Evolutionary conservation across 2,329 filamentous ascomycete species (phyloP), one percentile per base, ranked within the genome.

Genomic region (Thielaviopsis cerberus): DNA sequence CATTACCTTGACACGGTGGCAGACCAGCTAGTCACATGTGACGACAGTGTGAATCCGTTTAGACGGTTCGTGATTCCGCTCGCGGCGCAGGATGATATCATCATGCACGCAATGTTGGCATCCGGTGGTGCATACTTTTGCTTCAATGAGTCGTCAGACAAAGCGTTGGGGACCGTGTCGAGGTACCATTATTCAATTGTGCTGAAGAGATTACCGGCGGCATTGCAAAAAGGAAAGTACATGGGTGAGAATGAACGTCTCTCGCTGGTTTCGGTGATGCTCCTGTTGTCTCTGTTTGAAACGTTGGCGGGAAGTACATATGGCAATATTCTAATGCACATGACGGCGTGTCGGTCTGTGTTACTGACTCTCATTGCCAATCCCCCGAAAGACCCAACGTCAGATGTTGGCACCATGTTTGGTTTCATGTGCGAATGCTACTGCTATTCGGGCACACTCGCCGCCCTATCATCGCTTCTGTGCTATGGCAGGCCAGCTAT

Each of bases 401-500:
- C 55, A 1, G 55, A 58, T 24, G 34, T 56, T 25, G 55, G 55
- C 8, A 22, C 55, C 11, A 58, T 61, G 52, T 61, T 58, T 58
- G 59, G 59, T 5, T 61, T 61, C 20, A n/a, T 61, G 15, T 55
- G 54, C 30, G 59, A 61, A 41, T 58, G 55, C 34, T 61, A 61
- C 22, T 51, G 48, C 24, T 61, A 55, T n/a, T 53, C 17, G 13
- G 30, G 55, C 20, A 51, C 26, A 13, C 52, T 61, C 23, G 56
- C 55, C 6, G 55, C 55, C 1, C 20, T 61, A 7, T 55, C 59
- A 4, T 45, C 55, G 4, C 52, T 61, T 41, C 45, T 61, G 2
- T 56, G 48, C 41, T 50, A 58, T 13, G 24, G 37, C 13, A 51
- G 50, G 17, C 10, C 56, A 5, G 53, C 37, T 15, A 41, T 61